Base-by-base conservation (phyloP, 2,329 filamentous ascomycete species). In the Fusarium annulatum region DNA sequence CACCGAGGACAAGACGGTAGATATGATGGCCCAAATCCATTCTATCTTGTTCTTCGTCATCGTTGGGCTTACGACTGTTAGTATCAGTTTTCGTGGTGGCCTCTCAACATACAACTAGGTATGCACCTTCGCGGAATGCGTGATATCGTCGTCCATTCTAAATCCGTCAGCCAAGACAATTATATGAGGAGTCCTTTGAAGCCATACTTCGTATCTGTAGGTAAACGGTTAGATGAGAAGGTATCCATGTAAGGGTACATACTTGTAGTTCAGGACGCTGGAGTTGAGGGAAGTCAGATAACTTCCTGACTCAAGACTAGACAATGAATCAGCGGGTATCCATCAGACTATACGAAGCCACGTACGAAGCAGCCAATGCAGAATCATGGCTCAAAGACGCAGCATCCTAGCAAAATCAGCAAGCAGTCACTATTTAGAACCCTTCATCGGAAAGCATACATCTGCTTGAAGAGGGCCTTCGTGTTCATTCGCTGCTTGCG, bases 21-120 rank as follows among this genome's bases (percentile, higher is more conserved):
- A 71, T 61, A 9, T 71, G 66, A 16, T 71, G 68, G 1, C 67
- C 68, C 15, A 71, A 9, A n/a, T 71, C 68, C 68, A 71, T 71
- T 4, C 68, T 67, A 4, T 65, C 61, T 7, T 71, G 66, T 6
- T 71, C 68, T 4, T 71, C 61, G 2, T 71, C 68, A 3, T 71
- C 66, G 9, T 71, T 71, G 5, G 68, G 68, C 68, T 71, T n/a
- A 10, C 9, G 2, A 1, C 1, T 1, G 12, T 16, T 1, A 46
- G 43, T 15, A 9, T 1, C 10, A 18, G 16, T 9, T 38, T 36
- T 10, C 16, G 9, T 6, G 36, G 9, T 18, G 36, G 9, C 10
- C 3, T 38, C 36, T 38, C 9, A 10, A 38, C 36, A 18, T 38
- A 38, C 36, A 19, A 69, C 63, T 11, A 69, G 33, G 16, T 69